Evolutionary conservation across 345 rosid genomes (phyloP).

Genomic region (Citrus glauca): DNA sequence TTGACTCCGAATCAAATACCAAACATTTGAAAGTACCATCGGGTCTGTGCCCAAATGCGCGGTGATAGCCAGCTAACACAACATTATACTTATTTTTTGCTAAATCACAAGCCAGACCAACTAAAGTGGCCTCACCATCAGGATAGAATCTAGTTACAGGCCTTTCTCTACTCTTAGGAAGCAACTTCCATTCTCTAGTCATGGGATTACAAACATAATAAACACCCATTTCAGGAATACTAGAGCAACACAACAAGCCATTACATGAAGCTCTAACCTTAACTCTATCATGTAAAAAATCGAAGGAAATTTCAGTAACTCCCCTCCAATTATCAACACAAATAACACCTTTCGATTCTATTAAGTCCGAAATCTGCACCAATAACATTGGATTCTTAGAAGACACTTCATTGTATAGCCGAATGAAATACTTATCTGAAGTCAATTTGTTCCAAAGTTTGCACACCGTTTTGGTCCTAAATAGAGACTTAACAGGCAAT

Average conservation of each 20-base stretch:
- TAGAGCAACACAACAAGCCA: conserved; percentile 88
- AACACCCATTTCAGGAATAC: conserved; percentile 71
- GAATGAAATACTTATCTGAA: conserved; percentile 53
- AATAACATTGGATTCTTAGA: conserved; percentile 46
- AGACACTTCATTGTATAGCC: conserved; percentile 51
- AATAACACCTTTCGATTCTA: conserved; percentile 46
- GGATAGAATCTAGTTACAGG: conserved; percentile 77
- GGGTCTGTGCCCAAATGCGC: conserved; percentile 74
- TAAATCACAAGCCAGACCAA: conserved; percentile 65
- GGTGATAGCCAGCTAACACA: conserved; percentile 79
- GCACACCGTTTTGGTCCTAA: conserved; percentile 67
- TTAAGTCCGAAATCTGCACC: conserved; percentile 55
- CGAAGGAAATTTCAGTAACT: conserved; percentile 67
- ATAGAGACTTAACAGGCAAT: conserved; percentile 69
- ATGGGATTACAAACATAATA: conserved; percentile 83
- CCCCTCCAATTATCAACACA: conserved; percentile 63
- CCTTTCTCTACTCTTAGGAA: conserved; percentile 71
- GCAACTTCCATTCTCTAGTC: conserved; percentile 59
- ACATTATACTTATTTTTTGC: conserved; percentile 47
- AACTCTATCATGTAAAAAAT: conserved; percentile 69
- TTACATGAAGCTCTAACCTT: conserved; percentile 79
- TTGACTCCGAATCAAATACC: conserved; percentile 72
- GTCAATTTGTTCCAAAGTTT: conserved; percentile 64
- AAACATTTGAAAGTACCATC: conserved; percentile 73
- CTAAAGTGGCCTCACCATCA: conserved; percentile 75